Evolutionary conservation across 176 grass and related monocot genomes (phyloP).

Genomic region (Avena atlantica): DNA sequence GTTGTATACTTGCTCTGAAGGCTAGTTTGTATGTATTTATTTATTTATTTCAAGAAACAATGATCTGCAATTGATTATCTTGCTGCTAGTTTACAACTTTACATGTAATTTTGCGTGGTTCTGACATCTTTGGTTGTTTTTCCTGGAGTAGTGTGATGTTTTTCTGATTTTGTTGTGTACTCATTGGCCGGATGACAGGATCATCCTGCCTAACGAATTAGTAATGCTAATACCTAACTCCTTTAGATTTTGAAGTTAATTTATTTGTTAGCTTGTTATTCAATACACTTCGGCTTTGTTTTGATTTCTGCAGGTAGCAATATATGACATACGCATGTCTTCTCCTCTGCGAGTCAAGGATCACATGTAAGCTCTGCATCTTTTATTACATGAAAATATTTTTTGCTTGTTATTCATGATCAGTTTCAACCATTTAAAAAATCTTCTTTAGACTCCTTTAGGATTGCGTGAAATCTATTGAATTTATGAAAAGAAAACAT

Average conservation of each 20-base stretch:
- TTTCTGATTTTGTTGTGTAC: slow-evolving; percentile 19
- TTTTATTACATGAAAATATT: slow-evolving; percentile 21
- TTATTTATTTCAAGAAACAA: not conserved
- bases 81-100: not conserved
- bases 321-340: slow-evolving; percentile 92
- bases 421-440: slow-evolving; percentile 5
- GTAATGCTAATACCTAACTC: slow-evolving; percentile 8
- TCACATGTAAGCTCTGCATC: slow-evolving; percentile 83
- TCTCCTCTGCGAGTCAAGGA: slow-evolving; percentile 88
- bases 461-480: not conserved
- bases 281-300: slow-evolving; percentile 12
- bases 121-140: not conserved
- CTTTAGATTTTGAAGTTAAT: not conserved
- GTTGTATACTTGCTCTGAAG: slow-evolving; percentile 2
- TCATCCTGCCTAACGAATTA: not conserved
- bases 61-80: not conserved
- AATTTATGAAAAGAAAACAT: slow-evolving; percentile 21
- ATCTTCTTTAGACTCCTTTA: not conserved
- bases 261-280: not conserved
- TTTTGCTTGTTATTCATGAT: not conserved
- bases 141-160: not conserved
- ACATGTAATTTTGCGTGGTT: not conserved
- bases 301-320: slow-evolving; percentile 71
- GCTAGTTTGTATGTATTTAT: not conserved
- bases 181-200: slow-evolving; percentile 9